These are phyloP conservation scores for Lasiosphaeria ovina DNA, from an alignment of 495 filamentous ascomycete genomes.

Conservation along the genomic window DNA sequence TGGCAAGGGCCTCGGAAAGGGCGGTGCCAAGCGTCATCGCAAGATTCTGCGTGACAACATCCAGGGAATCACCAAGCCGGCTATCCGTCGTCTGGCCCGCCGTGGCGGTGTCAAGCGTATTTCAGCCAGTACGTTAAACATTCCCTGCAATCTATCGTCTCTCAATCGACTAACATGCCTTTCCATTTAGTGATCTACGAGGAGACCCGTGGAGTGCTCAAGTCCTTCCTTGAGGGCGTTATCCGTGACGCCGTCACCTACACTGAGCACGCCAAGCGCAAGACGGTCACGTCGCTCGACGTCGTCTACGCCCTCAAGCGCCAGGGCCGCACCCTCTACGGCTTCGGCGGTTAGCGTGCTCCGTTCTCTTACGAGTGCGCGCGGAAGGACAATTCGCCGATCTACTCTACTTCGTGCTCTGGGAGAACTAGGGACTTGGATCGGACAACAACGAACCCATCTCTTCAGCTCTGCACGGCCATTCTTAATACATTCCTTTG, in stretches of 20 bases:
- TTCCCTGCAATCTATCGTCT: constrained; percentile 22
- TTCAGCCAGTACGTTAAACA: constrained; percentile 67
- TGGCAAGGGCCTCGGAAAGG: constrained; percentile 87
- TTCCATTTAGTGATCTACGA: constrained; percentile 80
- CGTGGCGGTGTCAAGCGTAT: constrained; percentile 99
- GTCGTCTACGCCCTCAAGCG: constrained; percentile 95
- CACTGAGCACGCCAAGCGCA: constrained; percentile 95
- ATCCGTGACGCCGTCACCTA: constrained; percentile 98
- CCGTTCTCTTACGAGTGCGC: background rate
- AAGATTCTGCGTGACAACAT: constrained; percentile 99
- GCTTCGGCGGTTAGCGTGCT: constrained; percentile 87
- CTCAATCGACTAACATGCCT: constrained; percentile 49
- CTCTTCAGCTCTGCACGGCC: too few species aligned
- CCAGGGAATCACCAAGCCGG: constrained; percentile 99
- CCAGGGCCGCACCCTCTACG: constrained; percentile 94
- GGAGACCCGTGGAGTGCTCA: constrained; percentile 98
- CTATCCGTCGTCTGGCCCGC: constrained; percentile 98
- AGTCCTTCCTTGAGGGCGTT: constrained; percentile 99
- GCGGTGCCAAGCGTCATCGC: constrained; percentile 90
- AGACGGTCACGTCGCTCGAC: constrained; percentile 94
- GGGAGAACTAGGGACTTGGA: background rate
- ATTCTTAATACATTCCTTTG: too few species aligned
- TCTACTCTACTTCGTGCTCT: background rate
- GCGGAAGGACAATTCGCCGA: background rate
- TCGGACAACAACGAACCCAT: too few species aligned